phyloP scores from a whole-genome alignment of 352 stramenopile genomes.

The Phytophthora quininea region DNA sequence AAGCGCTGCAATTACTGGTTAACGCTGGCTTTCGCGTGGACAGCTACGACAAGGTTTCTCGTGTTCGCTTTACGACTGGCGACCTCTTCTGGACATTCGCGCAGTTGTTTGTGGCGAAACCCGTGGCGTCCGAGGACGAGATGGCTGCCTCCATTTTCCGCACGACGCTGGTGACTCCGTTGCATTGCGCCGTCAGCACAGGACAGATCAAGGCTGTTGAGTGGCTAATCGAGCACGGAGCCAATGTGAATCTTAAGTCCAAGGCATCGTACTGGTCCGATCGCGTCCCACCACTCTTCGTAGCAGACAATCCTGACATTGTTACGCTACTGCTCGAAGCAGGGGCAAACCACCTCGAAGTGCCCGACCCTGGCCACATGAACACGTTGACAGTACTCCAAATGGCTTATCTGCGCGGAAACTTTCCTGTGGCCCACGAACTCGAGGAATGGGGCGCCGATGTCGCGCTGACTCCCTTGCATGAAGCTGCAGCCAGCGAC shows the following conservation, averaged over 20 bases:
- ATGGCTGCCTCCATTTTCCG: slow-evolving; percentile 66
- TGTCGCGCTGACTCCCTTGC: slow-evolving; percentile 71
- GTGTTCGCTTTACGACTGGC: slow-evolving; percentile 78
- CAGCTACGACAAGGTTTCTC: slow-evolving; percentile 73
- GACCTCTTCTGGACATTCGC: slow-evolving; percentile 82
- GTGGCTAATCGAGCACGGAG: slow-evolving; percentile 62
- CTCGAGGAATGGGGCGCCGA: slow-evolving; percentile 77
- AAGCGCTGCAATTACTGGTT: slow-evolving; percentile 58
- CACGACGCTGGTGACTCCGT: slow-evolving; percentile 69
- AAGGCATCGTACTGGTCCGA: slow-evolving; percentile 72
- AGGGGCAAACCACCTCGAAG: slow-evolving; percentile 72
- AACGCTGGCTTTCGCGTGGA: slow-evolving; percentile 66
- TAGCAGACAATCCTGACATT: slow-evolving; percentile 72
- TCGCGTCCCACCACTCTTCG: slow-evolving; percentile 69
- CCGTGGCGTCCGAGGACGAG: slow-evolving; percentile 50
- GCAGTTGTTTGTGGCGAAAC: slow-evolving; percentile 64
- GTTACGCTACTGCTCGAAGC: slow-evolving; percentile 61
- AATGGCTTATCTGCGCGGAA: slow-evolving; percentile 68
- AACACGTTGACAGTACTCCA: slow-evolving; percentile 75
- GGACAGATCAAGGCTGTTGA: slow-evolving; percentile 60
- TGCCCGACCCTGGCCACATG: slow-evolving; percentile 69
- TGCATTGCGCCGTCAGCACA: slow-evolving; percentile 72
- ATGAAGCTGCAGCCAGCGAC: slow-evolving; percentile 63
- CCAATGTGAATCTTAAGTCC: slow-evolving; percentile 64
- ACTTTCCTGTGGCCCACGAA: slow-evolving; percentile 65